Percentiles rank a stretch among this genome's conserved stretches.
These are phyloP conservation scores for Boletus tylopilopsis DNA, from an alignment of 768 basidiomycete species.

Conservation along the genomic window DNA sequence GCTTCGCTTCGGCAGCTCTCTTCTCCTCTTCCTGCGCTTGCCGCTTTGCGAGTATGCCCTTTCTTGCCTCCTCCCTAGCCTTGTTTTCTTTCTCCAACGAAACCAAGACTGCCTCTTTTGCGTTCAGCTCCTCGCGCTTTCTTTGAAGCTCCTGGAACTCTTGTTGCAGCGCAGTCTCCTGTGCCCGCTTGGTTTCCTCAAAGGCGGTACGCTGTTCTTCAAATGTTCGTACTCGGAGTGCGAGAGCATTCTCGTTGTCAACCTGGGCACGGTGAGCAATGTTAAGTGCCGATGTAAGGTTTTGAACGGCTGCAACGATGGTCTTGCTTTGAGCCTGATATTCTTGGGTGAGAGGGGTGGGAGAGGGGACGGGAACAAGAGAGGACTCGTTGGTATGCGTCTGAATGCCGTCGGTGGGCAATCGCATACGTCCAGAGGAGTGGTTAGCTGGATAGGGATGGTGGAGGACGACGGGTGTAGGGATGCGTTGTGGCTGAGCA, in stretches of 20 bases:
- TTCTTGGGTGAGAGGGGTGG: conserved; percentile 6
- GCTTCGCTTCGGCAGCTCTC: conserved; percentile 14
- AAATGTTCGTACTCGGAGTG: conserved; percentile 6
- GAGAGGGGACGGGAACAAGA: not conserved
- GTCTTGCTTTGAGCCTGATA: conserved; percentile 4
- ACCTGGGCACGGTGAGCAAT: conserved; percentile 9
- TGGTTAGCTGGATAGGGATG: conserved; percentile 11
- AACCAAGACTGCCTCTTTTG: conserved; percentile 16
- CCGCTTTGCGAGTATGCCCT: conserved; percentile 13
- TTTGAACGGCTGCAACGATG: conserved; percentile 14
- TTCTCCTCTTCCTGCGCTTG: conserved; percentile 27
- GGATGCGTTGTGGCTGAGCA: not conserved
- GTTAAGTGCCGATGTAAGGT: conserved; percentile 4
- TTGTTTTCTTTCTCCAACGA: conserved; percentile 24
- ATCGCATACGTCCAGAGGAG: not conserved
- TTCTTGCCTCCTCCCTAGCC: conserved; percentile 24
- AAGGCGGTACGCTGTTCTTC: conserved; percentile 22
- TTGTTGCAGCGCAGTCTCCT: conserved; percentile 17
- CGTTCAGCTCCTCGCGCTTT: conserved; percentile 16
- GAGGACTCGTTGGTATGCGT: not conserved
- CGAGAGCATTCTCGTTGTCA: conserved; percentile 17
- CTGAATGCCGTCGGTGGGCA: not conserved
- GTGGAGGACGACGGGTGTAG: not conserved
- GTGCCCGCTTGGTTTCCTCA: conserved; percentile 14
- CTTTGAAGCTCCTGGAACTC: conserved; percentile 19